A percentile compares a stretch with the other conserved stretches of the same genome.
Evolutionary conservation across 108 stramenopile genomes (phyloP).

Genomic region (Pseudonitzschia multiseries): DNA sequence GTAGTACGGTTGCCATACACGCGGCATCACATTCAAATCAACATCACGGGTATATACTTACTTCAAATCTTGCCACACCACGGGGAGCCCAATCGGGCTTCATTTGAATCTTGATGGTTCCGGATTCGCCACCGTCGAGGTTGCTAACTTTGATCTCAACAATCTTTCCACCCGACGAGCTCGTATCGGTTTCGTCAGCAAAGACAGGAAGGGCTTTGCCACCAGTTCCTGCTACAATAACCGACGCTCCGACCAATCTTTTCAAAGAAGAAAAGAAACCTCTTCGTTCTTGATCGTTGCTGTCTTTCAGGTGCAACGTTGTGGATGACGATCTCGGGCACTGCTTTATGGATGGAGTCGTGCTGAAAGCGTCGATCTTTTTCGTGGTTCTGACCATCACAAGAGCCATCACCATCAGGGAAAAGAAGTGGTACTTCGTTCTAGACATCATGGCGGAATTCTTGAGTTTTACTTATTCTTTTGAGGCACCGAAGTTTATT

Average conservation of each 20-base stretch:
- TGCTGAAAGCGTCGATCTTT: conserved; percentile 4
- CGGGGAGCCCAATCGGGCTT: conserved; percentile 80
- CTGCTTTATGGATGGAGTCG: neutral
- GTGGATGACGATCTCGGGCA: neutral
- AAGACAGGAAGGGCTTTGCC: conserved; percentile 8
- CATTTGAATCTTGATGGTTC: conserved; percentile 66
- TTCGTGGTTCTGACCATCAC: conserved; percentile 8
- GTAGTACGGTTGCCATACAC: too few species aligned
- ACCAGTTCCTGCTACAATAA: neutral
- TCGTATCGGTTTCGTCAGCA: conserved; percentile 20
- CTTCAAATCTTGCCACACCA: conserved; percentile 74
- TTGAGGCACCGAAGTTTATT: too few species aligned
- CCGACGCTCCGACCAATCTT: conserved; percentile 1
- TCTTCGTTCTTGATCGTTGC: conserved; percentile 9
- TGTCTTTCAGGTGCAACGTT: neutral
- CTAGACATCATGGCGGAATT: neutral
- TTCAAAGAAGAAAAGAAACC: conserved; percentile 11
- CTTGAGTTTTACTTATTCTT: neutral
- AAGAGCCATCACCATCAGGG: conserved; percentile 5
- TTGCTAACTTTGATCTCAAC: conserved; percentile 73
- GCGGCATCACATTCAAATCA: neutral
- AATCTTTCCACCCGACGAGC: conserved; percentile 18
- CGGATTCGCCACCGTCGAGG: conserved; percentile 57
- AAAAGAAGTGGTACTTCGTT: neutral
- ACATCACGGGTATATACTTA: conserved; percentile 13